These are phyloP conservation scores for Cyclospora cayetanensis DNA, from an alignment of 169 alveolate genomes.

Conservation along the genomic window DNA sequence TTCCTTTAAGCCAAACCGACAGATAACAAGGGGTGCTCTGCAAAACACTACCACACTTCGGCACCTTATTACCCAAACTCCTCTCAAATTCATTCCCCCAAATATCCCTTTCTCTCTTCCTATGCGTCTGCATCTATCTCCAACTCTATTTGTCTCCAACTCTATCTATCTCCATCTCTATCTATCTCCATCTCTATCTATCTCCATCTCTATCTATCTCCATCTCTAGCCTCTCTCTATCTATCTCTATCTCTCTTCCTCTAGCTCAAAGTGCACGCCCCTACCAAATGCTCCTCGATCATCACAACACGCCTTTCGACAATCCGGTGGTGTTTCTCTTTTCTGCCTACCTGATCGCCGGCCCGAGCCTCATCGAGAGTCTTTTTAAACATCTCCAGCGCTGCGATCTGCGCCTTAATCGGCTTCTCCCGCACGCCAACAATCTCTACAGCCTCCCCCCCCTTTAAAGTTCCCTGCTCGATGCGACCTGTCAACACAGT, in stretches of 20 bases:
- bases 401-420: slow-evolving; percentile 67
- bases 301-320: no score
- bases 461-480: slow-evolving; percentile 92
- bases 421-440: slow-evolving; percentile 75
- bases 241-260: background rate
- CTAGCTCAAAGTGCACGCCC: no score
- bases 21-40: no score
- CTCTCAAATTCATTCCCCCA: background rate
- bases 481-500: slow-evolving; percentile 94
- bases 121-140: background rate
- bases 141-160: background rate
- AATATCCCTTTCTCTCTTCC: no score
- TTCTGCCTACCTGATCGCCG: slow-evolving; percentile 92
- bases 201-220: no score
- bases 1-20: no score
- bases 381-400: slow-evolving; percentile 94
- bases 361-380: slow-evolving; percentile 93
- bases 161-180: background rate
- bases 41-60: no score
- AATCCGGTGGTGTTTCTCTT: no score
- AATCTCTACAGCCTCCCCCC: slow-evolving; percentile 92
- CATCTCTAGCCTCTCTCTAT: background rate
- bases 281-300: no score
- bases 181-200: background rate
- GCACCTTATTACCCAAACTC: no score